These are phyloP conservation scores for Filosporella fistucella DNA, from an alignment of 495 filamentous ascomycete genomes.

Conservation along the genomic window DNA sequence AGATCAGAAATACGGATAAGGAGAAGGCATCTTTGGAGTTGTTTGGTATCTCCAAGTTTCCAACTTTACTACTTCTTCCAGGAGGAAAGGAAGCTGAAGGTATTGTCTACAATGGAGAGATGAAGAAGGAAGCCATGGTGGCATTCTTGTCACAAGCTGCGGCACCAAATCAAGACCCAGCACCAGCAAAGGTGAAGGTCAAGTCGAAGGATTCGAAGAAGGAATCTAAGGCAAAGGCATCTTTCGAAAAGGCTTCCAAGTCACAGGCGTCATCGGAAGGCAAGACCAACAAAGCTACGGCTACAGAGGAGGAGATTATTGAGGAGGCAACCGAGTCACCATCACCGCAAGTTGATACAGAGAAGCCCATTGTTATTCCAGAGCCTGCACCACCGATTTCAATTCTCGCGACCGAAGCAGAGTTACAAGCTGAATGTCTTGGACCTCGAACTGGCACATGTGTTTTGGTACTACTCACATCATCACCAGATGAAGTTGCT, in stretches of 20 bases:
- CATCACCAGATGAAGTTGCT: slow-evolving; percentile 44
- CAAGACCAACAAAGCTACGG: slow-evolving; percentile 7
- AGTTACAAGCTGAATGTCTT: slow-evolving; percentile 68
- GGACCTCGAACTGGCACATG: slow-evolving; percentile 75
- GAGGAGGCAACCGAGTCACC: slow-evolving; percentile 36
- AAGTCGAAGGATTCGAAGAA: slow-evolving; percentile 46
- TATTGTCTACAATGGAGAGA: slow-evolving; percentile 74
- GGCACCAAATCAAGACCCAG: slow-evolving; percentile 67
- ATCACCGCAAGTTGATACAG: slow-evolving; percentile 23
- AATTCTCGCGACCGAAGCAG: slow-evolving; percentile 44
- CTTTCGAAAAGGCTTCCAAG: slow-evolving; percentile 37
- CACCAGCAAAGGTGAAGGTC: slow-evolving; percentile 48
- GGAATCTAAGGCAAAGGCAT: slow-evolving; percentile 38
- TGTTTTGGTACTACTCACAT: slow-evolving; percentile 73
- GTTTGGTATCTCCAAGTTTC: slow-evolving; percentile 75
- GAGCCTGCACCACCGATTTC: slow-evolving; percentile 52
- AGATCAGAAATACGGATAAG: slow-evolving; percentile 68
- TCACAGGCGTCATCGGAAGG: slow-evolving; percentile 31
- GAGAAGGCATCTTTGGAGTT: slow-evolving; percentile 64
- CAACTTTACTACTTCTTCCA: slow-evolving; percentile 77
- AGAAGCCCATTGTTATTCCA: slow-evolving; percentile 25
- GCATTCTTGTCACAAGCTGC: slow-evolving; percentile 79
- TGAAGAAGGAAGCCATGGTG: slow-evolving; percentile 80
- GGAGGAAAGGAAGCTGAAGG: slow-evolving; percentile 60
- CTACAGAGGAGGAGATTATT: slow-evolving; percentile 31